These are phyloP conservation scores for Streptanthus diversifolius DNA, from an alignment of 345 rosid genomes.

Conservation along the genomic window DNA sequence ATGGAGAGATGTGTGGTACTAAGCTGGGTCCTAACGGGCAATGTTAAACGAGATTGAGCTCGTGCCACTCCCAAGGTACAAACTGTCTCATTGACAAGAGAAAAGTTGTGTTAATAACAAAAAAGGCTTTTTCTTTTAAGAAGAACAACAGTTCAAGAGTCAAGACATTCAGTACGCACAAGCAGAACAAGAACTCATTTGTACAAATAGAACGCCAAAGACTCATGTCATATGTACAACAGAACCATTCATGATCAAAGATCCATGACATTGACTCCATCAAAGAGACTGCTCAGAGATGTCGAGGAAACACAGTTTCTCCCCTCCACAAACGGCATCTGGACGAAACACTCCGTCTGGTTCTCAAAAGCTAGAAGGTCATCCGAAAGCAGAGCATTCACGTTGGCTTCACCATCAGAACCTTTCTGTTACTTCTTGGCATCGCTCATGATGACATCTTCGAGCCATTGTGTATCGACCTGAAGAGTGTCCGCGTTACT, in stretches of 20 bases:
- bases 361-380: constrained; percentile 36
- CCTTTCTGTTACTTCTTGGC: background rate
- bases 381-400: constrained; percentile 21
- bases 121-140: too few species aligned
- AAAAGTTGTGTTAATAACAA: too few species aligned
- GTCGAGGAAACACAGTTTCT: background rate
- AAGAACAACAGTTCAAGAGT: background rate
- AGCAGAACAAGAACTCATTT: background rate
- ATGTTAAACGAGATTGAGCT: too few species aligned
- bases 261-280: background rate
- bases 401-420: background rate
- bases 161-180: background rate
- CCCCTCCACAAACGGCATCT: constrained; percentile 3
- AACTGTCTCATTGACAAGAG: background rate
- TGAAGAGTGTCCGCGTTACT: constrained; percentile 3
- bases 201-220: background rate
- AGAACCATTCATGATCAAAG: constrained; percentile 14
- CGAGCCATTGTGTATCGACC: constrained; percentile 26
- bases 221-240: background rate
- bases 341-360: constrained; percentile 27
- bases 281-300: constrained; percentile 15
- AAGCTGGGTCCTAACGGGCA: too few species aligned
- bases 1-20: too few species aligned
- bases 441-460: constrained; percentile 14
- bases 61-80: too few species aligned